These are phyloP conservation scores for Fraxinus anomala DNA, from an alignment of 257 asterid genomes.

Conservation along the genomic window DNA sequence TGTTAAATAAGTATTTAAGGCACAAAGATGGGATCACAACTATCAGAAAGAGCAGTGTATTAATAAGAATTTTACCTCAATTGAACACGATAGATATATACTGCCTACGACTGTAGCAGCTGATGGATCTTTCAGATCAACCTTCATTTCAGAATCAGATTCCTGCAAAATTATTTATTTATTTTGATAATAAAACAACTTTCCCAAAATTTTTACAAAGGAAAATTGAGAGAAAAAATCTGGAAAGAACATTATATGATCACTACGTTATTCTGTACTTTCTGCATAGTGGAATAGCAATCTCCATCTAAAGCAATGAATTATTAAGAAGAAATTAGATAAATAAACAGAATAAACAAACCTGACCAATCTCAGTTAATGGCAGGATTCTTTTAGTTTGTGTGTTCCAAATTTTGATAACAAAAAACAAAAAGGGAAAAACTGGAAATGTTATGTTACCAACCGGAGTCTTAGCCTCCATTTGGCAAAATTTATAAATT, in stretches of 20 bases:
- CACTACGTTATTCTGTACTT: not conserved
- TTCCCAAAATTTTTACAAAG: not conserved
- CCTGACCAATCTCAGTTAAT: not conserved
- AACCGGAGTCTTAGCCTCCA: not conserved
- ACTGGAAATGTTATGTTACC: not conserved
- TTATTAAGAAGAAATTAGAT: not conserved
- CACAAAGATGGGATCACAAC: conserved; percentile 23
- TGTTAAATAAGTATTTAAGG: conserved; percentile 29
- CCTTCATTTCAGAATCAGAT: conserved; percentile 58
- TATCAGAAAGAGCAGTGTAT: conserved; percentile 14
- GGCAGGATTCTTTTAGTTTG: not conserved
- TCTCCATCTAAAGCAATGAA: not conserved
- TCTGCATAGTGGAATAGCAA: not conserved
- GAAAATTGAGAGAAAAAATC: not conserved
- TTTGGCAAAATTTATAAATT: too few species aligned
- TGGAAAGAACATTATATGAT: not conserved
- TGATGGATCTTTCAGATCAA: conserved; percentile 71
- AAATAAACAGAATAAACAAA: not conserved
- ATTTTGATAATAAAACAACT: not conserved
- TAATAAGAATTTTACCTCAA: conserved; percentile 63
- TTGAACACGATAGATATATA: conserved; percentile 75
- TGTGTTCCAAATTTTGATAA: not conserved
- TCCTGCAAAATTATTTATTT: conserved; percentile 55
- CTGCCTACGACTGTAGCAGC: conserved; percentile 60
- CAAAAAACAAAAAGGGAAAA: not conserved